Base-by-base conservation (phyloP, 805 yeast species). In the Suhomyces sp. region DNA sequence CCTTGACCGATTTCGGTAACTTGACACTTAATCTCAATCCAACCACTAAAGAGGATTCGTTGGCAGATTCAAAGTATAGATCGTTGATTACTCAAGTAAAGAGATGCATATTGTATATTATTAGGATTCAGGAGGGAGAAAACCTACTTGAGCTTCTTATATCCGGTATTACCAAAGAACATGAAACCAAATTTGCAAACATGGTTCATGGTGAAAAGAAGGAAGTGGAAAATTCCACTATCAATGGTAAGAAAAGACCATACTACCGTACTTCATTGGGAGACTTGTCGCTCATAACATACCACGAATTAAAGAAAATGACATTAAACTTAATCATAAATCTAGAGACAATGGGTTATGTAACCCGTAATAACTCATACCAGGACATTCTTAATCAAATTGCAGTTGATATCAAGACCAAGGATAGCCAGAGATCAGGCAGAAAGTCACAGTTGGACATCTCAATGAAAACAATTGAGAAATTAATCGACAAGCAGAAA, bases 371-470 rank as follows among this genome's bases (percentile, higher is more conserved):
- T 31, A 83, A 90, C 63, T 83, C 87, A 17, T 90, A 85, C 67
- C 98, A 94, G 65, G 84, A 81, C 22, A 64, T 94, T 12, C 70
- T 94, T 54, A 90, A 91, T 62, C 90, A 88, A 57, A 86, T 94
- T 56, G 96, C 97, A 0, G 71, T 79, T 50, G 97, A 93, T 57
- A 90, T 94, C 57, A 74, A 70, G 58, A 77, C 79, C 6, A 74
- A 78, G 58, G 78, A 74, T 56, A 64, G 71, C 9, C 81, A 77
- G 56, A 67, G 82, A 55, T 64, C 66, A 36, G 66, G 69, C 38
- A 62, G 83, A 9, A 71, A 72, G 23, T 63, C 69, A 15, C 82
- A 80, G 55, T 61, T 77, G 35, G 67, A 62, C 12, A 67, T 76
- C 8, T 77, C 82, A 9, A 56, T 68, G 26, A 73, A 70, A 10